Conservation (phyloP, 2,329 filamentous ascomycete genomes). For the Penicillium sp. region DNA sequence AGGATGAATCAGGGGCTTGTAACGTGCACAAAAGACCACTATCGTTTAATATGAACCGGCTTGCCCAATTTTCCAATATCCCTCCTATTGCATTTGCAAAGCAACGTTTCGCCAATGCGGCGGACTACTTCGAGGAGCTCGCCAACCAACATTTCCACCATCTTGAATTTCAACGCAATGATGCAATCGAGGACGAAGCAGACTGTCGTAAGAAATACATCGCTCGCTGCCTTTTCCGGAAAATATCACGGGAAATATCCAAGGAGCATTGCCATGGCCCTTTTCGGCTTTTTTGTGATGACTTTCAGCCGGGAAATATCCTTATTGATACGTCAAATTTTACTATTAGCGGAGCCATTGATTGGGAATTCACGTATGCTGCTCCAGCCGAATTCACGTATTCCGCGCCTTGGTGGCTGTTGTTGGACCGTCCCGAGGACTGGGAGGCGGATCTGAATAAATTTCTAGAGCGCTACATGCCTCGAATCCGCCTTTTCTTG, state of each 20-base stretch:
- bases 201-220: conserved; percentile 27
- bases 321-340: conserved; percentile 21
- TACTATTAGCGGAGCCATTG: conserved; percentile 21
- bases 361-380: conserved; percentile 29
- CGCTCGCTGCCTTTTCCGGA: conserved; percentile 22
- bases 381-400: conserved; percentile 23
- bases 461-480: conserved; percentile 22
- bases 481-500: conserved; percentile 22
- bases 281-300: conserved; percentile 28
- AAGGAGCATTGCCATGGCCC: conserved; percentile 20
- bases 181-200: conserved; percentile 20
- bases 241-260: conserved; percentile 19
- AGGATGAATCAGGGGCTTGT: conserved; percentile 9
- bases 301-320: conserved; percentile 25
- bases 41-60: conserved; percentile 26
- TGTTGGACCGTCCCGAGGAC: conserved; percentile 24
- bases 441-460: conserved; percentile 24
- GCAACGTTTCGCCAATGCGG: conserved; percentile 20
- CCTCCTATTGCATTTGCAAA: conserved; percentile 17
- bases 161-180: conserved; percentile 25
- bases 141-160: conserved; percentile 24
- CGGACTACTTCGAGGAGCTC: conserved; percentile 26
- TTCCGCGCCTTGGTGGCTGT: conserved; percentile 25
- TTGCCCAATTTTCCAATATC: conserved; percentile 23
- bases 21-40: conserved; percentile 11